Conservation (phyloP, 371 early-diverging fungal species). For the Entomophthora muscae region DNA sequence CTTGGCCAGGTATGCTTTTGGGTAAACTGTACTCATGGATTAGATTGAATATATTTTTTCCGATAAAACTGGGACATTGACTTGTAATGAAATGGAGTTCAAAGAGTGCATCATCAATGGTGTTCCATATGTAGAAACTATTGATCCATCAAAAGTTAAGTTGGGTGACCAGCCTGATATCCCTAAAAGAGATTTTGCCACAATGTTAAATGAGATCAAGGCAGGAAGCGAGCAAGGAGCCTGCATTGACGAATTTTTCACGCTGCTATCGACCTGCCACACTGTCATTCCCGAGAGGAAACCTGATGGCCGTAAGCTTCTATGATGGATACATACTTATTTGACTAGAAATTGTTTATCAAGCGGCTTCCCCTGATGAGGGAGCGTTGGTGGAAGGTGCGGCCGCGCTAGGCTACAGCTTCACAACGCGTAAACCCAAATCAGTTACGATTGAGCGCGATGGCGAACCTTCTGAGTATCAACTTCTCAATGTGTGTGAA, state of each 20-base stretch:
- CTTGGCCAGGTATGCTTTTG: slow-evolving; percentile 44
- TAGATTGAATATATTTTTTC: slow-evolving; percentile 65
- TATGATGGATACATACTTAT: not conserved
- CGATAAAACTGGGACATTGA: slow-evolving; percentile 92
- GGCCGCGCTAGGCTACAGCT: slow-evolving; percentile 32
- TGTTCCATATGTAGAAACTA: slow-evolving; percentile 49
- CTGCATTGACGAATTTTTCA: slow-evolving; percentile 35
- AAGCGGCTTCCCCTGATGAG: slow-evolving; percentile 84
- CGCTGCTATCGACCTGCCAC: slow-evolving; percentile 83
- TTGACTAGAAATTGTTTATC: slow-evolving; percentile 41
- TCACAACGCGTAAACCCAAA: slow-evolving; percentile 67
- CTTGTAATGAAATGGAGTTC: slow-evolving; percentile 93
- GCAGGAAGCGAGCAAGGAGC: not conserved
- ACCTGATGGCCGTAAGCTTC: slow-evolving; percentile 10
- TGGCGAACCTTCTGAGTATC: slow-evolving; percentile 48
- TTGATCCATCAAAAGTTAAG: slow-evolving; percentile 40
- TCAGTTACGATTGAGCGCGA: slow-evolving; percentile 56
- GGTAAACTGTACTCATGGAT: slow-evolving; percentile 12
- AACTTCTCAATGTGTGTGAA: slow-evolving; percentile 87
- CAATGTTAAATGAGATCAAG: not conserved
- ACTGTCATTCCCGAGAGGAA: slow-evolving; percentile 85
- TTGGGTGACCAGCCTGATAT: slow-evolving; percentile 1
- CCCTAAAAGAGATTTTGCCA: slow-evolving; percentile 6
- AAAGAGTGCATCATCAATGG: slow-evolving; percentile 68
- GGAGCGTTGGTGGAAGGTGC: slow-evolving; percentile 79